Percentiles rank a stretch among this genome's conserved stretches.
Conservation (phyloP, 2,329 filamentous ascomycete species). For the Ceratocystis albifundus region DNA sequence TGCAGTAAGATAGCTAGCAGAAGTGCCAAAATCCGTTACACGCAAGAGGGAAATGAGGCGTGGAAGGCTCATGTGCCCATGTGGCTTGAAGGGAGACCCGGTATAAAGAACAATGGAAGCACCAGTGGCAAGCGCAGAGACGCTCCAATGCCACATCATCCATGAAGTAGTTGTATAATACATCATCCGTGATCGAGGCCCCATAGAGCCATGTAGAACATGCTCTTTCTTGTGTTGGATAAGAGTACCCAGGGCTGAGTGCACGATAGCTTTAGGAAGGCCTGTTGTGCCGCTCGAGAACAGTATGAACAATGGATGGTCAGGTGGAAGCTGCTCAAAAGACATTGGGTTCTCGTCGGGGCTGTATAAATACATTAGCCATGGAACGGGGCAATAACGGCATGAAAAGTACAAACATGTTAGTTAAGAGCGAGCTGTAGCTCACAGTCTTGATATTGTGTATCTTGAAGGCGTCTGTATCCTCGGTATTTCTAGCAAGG, state of each 20-base stretch:
- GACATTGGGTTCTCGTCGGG: conserved; percentile 38
- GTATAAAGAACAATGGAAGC: conserved; percentile 81
- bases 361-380: conserved; percentile 22
- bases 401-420: neutral
- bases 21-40: conserved; percentile 91
- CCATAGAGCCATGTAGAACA: conserved; percentile 71
- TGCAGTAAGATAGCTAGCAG: conserved; percentile 82
- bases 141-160: conserved; percentile 99
- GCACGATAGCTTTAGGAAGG: conserved; percentile 84
- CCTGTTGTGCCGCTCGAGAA: conserved; percentile 87
- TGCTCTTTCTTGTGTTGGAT: conserved; percentile 98
- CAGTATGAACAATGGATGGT: conserved; percentile 85
- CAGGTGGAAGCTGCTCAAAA: conserved; percentile 70
- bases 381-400: conserved; percentile 26
- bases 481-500: conserved; percentile 29
- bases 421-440: conserved; percentile 34
- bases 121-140: conserved; percentile 73
- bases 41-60: conserved; percentile 65
- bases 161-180: conserved; percentile 93
- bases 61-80: conserved; percentile 71
- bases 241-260: conserved; percentile 78
- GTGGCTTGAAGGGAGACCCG: conserved; percentile 75
- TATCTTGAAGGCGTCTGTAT: conserved; percentile 33
- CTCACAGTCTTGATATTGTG: conserved; percentile 35
- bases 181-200: conserved; percentile 60